Conservation (phyloP, 2,329 filamentous ascomycete species). For the Diplodia seriata region DNA sequence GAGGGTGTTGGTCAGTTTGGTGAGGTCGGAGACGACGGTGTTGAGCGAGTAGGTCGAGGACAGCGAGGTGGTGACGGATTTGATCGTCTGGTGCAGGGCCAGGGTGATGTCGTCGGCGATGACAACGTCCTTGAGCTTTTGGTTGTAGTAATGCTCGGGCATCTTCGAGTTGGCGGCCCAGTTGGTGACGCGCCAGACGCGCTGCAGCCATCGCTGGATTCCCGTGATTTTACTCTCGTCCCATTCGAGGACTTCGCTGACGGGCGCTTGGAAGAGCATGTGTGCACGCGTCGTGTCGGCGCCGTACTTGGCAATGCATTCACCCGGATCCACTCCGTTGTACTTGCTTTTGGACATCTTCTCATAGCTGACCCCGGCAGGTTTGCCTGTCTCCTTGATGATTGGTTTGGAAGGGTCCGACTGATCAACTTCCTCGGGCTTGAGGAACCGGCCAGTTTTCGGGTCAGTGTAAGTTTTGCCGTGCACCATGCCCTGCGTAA, state of each 20-base stretch:
- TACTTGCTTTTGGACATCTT: conserved; percentile 97
- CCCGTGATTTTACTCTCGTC: conserved; percentile 83
- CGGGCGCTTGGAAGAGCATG: conserved; percentile 86
- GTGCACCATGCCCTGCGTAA: conserved; percentile 93
- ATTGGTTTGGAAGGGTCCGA: conserved; percentile 62
- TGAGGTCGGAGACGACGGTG: conserved; percentile 82
- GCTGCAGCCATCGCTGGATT: conserved; percentile 78
- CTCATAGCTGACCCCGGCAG: conserved; percentile 72
- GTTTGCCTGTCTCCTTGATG: conserved; percentile 66
- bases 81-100: conserved; percentile 70
- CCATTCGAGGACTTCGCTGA: conserved; percentile 85
- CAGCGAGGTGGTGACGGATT: conserved; percentile 71
- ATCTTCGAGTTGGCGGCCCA: background rate
- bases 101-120: conserved; percentile 64
- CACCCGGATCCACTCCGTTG: conserved; percentile 84
- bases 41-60: conserved; percentile 78
- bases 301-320: conserved; percentile 75
- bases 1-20: conserved; percentile 74
- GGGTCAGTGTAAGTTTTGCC: conserved; percentile 83
- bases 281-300: conserved; percentile 86
- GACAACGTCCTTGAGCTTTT: conserved; percentile 42
- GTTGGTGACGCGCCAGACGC: conserved; percentile 61
- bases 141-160: background rate
- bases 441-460: conserved; percentile 75
- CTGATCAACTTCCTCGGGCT: conserved; percentile 75